phyloP scores from a whole-genome alignment of 345 rosid species.

The Pelargonium nanum region DNA sequence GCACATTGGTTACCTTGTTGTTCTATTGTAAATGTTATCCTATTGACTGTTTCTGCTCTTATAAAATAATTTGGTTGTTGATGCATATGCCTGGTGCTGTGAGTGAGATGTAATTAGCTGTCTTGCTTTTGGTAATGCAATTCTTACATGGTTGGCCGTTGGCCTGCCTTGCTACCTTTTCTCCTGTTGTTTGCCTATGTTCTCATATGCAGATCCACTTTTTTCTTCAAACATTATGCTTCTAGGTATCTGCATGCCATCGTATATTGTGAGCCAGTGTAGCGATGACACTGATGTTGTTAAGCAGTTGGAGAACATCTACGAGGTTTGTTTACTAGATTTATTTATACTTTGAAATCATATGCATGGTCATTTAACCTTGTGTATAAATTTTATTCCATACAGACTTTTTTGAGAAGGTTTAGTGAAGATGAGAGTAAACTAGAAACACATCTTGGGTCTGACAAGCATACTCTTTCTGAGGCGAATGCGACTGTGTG shows the following conservation, averaged over 20 bases:
- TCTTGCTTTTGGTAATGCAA: no score
- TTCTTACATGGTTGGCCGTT: no score
- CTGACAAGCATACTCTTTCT: constrained; percentile 15
- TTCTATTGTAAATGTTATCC: no score
- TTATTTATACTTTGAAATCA: constrained; percentile 4
- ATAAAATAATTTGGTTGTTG: no score
- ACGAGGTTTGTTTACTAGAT: constrained; percentile 38
- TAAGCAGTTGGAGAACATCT: constrained; percentile 51
- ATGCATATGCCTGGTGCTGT: no score
- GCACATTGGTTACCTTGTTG: no score
- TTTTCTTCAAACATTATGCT: no score
- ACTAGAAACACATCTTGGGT: constrained; percentile 24
- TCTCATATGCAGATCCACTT: no score
- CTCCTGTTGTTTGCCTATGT: not conserved
- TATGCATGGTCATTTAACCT: constrained; percentile 3
- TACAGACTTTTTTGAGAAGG: constrained; percentile 58
- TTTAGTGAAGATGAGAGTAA: constrained; percentile 46
- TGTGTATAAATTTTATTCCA: constrained; percentile 11
- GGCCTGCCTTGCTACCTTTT: not conserved
- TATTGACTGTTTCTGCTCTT: no score
- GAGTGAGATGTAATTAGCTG: no score
- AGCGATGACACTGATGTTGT: constrained; percentile 30
- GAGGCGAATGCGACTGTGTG: constrained; percentile 31
- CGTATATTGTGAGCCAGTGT: constrained; percentile 37
- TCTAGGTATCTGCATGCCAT: constrained; percentile 72